These are phyloP conservation scores for Cystofilobasidium ferigula DNA, from an alignment of 768 basidiomycete species.

Conservation along the genomic window DNA sequence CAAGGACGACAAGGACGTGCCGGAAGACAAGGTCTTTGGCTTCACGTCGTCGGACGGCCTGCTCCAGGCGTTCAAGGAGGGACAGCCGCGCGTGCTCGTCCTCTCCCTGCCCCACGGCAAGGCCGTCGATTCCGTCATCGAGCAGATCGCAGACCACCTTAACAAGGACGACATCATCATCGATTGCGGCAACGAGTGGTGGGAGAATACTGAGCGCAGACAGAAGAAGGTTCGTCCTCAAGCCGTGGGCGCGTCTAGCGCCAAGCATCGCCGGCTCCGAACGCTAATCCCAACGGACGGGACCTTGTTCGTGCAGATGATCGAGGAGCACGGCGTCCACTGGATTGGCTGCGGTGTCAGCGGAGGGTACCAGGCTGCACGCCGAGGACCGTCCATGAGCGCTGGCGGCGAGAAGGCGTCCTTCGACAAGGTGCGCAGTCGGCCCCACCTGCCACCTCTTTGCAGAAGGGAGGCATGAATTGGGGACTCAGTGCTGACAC, in stretches of 20 bases:
- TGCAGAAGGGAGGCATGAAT: too few relatives aligned
- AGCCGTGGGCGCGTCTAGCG: too few relatives aligned
- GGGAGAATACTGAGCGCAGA: slow-evolving; percentile 33
- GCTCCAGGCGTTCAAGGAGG: slow-evolving; percentile 29
- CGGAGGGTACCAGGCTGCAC: slow-evolving; percentile 39
- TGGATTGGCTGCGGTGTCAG: slow-evolving; percentile 36
- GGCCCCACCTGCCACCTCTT: background rate
- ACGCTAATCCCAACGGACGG: too few relatives aligned
- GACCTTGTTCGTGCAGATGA: slow-evolving; percentile 1
- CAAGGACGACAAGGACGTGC: slow-evolving; percentile 15
- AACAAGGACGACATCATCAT: slow-evolving; percentile 36
- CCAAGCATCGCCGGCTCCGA: too few relatives aligned
- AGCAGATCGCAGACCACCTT: slow-evolving; percentile 32
- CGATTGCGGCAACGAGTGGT: slow-evolving; percentile 39
- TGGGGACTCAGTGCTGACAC: background rate
- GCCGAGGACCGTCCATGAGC: slow-evolving; percentile 36
- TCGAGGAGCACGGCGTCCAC: slow-evolving; percentile 31
- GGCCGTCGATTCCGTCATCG: slow-evolving; percentile 33
- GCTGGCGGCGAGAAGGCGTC: slow-evolving; percentile 35
- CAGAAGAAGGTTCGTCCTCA: slow-evolving; percentile 28
- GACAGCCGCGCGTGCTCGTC: slow-evolving; percentile 34
- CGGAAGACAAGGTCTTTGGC: background rate
- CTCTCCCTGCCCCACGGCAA: slow-evolving; percentile 36
- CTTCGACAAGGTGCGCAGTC: slow-evolving; percentile 27
- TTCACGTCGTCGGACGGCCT: slow-evolving; percentile 18